Percentiles rank a stretch among this genome's conserved stretches.
Conservation (phyloP, 192 early-diverging fungal genomes). For the Linnemannia elongata region DNA sequence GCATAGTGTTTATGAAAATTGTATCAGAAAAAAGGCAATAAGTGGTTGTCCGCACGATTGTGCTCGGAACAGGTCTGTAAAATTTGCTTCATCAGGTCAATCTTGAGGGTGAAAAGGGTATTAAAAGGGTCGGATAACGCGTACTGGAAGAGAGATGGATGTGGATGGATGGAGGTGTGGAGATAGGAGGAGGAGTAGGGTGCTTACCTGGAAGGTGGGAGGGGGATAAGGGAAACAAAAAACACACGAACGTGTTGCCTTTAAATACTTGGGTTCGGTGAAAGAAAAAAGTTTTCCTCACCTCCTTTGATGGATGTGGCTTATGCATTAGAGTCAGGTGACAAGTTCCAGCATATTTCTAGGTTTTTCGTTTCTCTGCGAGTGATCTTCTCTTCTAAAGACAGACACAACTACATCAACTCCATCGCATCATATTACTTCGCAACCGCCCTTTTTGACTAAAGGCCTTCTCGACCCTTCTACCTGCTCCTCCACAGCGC, state of each 20-base stretch:
- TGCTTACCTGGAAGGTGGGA: slow-evolving; percentile 23
- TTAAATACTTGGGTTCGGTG: background rate
- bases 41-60: slow-evolving; percentile 50
- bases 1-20: background rate
- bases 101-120: background rate
- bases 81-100: slow-evolving; percentile 55
- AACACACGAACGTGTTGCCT: background rate
- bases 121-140: background rate
- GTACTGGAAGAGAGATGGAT: background rate
- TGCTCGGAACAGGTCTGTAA: slow-evolving; percentile 57
- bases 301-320: background rate
- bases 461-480: slow-evolving; percentile 5
- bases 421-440: background rate
- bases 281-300: background rate
- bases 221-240: slow-evolving; percentile 6
- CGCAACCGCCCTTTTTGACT: background rate
- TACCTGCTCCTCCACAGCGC: background rate
- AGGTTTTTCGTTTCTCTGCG: background rate
- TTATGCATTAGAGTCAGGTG: background rate
- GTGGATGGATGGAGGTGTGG: background rate
- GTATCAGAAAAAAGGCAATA: slow-evolving; percentile 46
- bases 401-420: background rate
- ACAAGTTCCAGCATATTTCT: background rate
- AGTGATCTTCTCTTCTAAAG: no score
- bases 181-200: background rate